Evolutionary conservation across 495 filamentous ascomycete genomes (phyloP).

Genomic region (Choiromyces venosus): DNA sequence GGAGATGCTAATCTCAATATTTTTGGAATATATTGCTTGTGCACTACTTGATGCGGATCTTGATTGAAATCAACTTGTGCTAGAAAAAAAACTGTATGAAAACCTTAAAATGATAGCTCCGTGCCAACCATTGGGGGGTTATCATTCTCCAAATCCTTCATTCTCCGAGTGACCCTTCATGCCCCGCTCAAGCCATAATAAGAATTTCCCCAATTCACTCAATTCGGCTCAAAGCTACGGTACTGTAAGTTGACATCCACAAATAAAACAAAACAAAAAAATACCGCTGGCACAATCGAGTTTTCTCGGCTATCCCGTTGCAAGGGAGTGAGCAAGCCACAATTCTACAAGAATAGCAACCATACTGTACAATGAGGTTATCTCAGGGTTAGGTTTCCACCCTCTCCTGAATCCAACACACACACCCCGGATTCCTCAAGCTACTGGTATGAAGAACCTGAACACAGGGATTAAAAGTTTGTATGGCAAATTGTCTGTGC

Average conservation of each 20-base stretch:
- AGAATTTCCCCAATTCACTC: neutral
- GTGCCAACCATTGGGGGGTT: neutral
- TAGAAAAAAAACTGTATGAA: neutral
- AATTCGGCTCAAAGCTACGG: neutral
- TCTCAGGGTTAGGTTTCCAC: neutral
- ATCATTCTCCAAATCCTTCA: neutral
- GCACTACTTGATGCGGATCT: too few species aligned
- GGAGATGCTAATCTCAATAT: too few species aligned
- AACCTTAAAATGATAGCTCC: neutral
- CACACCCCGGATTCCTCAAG: too few species aligned
- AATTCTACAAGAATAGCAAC: neutral
- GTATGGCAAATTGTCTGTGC: too few species aligned
- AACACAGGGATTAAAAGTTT: too few species aligned
- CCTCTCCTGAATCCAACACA: neutral
- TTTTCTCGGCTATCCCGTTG: neutral
- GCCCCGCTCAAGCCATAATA: neutral
- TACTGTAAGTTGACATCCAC: too few species aligned
- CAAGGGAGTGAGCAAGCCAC: too few species aligned
- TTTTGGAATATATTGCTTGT: too few species aligned
- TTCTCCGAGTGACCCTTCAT: neutral
- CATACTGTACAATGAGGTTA: neutral
- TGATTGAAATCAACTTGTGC: too few species aligned
- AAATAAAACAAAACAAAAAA: neutral
- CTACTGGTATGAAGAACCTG: too few species aligned
- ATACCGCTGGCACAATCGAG: neutral